phyloP scores from a whole-genome alignment of 352 stramenopile species.

The Phytophthora litchii region DNA sequence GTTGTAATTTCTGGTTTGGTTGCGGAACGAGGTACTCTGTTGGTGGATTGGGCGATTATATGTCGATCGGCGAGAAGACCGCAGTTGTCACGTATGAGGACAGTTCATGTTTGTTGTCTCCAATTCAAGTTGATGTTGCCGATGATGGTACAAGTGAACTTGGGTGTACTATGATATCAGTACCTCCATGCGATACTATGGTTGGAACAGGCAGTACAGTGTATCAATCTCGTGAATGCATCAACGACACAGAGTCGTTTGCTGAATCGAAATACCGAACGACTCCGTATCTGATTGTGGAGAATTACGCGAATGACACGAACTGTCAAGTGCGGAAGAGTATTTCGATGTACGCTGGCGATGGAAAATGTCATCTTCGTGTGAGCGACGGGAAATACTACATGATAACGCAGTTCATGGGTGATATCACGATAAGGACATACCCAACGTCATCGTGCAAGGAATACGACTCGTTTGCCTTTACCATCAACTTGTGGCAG shows the following conservation, averaged over 20 bases:
- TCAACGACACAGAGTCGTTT: neutral
- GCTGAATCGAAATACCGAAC: conserved; percentile 1
- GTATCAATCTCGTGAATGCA: conserved; percentile 13
- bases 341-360: conserved; percentile 8
- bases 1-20: conserved; percentile 1
- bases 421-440: neutral
- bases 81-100: conserved; percentile 13
- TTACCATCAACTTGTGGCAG: no score
- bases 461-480: no score
- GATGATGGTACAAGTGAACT: no score
- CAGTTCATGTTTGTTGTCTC: conserved; percentile 9
- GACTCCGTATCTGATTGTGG: conserved; percentile 11
- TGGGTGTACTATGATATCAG: neutral
- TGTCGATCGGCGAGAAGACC: conserved; percentile 5
- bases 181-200: conserved; percentile 4
- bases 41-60: conserved; percentile 1
- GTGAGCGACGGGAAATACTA: neutral
- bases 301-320: conserved; percentile 14
- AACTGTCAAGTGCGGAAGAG: conserved; percentile 12
- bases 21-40: conserved; percentile 4
- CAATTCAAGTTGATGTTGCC: neutral
- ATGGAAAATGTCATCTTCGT: conserved; percentile 19
- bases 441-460: conserved; percentile 8
- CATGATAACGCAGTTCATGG: conserved; percentile 1
- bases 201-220: neutral